Conservation (phyloP, 768 basidiomycete genomes). For the Cyclocybe cylindracea region DNA sequence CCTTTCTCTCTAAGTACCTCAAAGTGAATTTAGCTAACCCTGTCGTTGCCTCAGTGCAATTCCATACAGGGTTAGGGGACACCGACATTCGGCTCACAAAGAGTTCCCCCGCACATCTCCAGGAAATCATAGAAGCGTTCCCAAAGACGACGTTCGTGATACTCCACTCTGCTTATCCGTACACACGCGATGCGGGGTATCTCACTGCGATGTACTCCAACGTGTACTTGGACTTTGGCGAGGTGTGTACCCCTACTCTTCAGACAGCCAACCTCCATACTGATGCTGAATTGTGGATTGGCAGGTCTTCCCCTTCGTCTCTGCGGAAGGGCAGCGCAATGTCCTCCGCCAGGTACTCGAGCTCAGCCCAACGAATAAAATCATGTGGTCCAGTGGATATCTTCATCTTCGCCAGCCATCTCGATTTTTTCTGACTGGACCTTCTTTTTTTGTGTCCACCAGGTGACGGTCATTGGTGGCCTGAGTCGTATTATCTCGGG, state of each 20-base stretch:
- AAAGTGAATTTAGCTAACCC: neutral
- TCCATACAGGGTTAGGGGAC: constrained; percentile 83
- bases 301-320: constrained; percentile 68
- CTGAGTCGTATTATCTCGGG: constrained; percentile 74
- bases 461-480: constrained; percentile 77
- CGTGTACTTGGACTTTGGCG: constrained; percentile 80
- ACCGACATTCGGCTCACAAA: constrained; percentile 60
- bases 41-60: constrained; percentile 61
- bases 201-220: constrained; percentile 71
- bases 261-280: neutral
- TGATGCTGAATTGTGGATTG: neutral
- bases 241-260: constrained; percentile 35
- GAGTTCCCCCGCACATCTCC: constrained; percentile 67
- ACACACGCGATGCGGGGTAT: constrained; percentile 77
- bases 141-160: constrained; percentile 65
- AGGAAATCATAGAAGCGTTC: constrained; percentile 65
- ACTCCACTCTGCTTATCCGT: constrained; percentile 79
- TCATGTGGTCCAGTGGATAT: constrained; percentile 78
- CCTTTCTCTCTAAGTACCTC: neutral
- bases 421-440: neutral
- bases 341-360: constrained; percentile 68
- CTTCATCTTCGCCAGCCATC: neutral
- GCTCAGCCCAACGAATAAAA: constrained; percentile 73
- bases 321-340: constrained; percentile 58
- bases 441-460: neutral